A percentile compares a stretch with the other conserved stretches of the same genome.
These are phyloP conservation scores for Brassica incana DNA, from an alignment of 345 rosid species.

Conservation along the genomic window DNA sequence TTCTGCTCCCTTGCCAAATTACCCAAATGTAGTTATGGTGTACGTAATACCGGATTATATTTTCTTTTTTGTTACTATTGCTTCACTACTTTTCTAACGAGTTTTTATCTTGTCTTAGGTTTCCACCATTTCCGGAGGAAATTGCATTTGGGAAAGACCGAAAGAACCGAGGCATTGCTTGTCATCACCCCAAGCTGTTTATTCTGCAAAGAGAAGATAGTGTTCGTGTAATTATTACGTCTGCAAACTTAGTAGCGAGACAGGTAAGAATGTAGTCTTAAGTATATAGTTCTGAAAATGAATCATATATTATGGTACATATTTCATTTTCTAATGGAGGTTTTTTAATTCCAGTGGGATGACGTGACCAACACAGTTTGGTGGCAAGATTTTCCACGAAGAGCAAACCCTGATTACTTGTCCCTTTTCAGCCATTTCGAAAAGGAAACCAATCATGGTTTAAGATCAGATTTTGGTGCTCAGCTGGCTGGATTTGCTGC, in stretches of 20 bases:
- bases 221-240: conserved; percentile 70
- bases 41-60: conserved; percentile 41
- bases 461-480: conserved; percentile 73
- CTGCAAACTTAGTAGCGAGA: conserved; percentile 82
- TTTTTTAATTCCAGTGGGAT: conserved; percentile 64
- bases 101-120: conserved; percentile 48
- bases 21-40: conserved; percentile 74
- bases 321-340: conserved; percentile 15
- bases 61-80: background rate
- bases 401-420: conserved; percentile 58
- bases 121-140: conserved; percentile 78
- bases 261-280: conserved; percentile 54
- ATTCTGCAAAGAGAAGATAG: conserved; percentile 77
- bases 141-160: conserved; percentile 84
- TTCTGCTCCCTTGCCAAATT: conserved; percentile 58
- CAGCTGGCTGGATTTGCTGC: conserved; percentile 90
- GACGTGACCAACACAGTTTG: conserved; percentile 84
- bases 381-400: conserved; percentile 97
- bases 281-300: conserved; percentile 13
- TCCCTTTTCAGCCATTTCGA: conserved; percentile 60
- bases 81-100: conserved; percentile 15
- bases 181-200: conserved; percentile 92
- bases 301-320: background rate
- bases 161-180: conserved; percentile 81
- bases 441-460: conserved; percentile 41